These are phyloP conservation scores for Hypoxylon subgilvum DNA, from an alignment of 495 filamentous ascomycete genomes.

Conservation along the genomic window DNA sequence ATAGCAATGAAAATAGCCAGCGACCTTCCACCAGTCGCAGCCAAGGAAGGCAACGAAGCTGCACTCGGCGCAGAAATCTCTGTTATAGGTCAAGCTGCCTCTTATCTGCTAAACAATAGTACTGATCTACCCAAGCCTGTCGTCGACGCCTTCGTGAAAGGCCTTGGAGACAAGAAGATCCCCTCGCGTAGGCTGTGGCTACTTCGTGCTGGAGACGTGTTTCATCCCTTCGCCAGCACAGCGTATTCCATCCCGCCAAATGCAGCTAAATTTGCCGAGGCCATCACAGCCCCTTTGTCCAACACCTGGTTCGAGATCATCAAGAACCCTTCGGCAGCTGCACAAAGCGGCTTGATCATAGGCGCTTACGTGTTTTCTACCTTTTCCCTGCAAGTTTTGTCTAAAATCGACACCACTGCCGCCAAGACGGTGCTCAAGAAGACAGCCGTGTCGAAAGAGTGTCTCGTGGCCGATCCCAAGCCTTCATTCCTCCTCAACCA, in stretches of 20 bases:
- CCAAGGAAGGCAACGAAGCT: constrained; percentile 85
- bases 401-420: constrained; percentile 50
- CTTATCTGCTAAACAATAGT: constrained; percentile 62
- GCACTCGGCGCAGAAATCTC: constrained; percentile 76
- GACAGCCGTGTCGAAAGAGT: constrained; percentile 63
- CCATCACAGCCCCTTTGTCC: constrained; percentile 68
- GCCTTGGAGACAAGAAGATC: constrained; percentile 80
- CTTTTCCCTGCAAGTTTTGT: constrained; percentile 56
- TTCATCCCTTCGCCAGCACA: constrained; percentile 62
- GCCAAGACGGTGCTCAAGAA: constrained; percentile 60
- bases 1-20: constrained; percentile 69
- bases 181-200: constrained; percentile 82
- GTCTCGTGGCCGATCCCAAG: constrained; percentile 70
- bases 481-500: constrained; percentile 84
- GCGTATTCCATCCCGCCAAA: constrained; percentile 51
- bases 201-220: constrained; percentile 70
- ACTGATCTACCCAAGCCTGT: constrained; percentile 66
- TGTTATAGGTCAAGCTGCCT: constrained; percentile 67
- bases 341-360: constrained; percentile 76
- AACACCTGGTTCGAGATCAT: constrained; percentile 76
- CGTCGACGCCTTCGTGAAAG: constrained; percentile 76
- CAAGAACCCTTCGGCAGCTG: constrained; percentile 74
- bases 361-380: constrained; percentile 76
- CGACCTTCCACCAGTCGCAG: constrained; percentile 65
- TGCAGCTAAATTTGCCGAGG: constrained; percentile 61